Evolutionary conservation across 805 yeast species (phyloP).

Genomic region (Cyberlindnera maritima): DNA sequence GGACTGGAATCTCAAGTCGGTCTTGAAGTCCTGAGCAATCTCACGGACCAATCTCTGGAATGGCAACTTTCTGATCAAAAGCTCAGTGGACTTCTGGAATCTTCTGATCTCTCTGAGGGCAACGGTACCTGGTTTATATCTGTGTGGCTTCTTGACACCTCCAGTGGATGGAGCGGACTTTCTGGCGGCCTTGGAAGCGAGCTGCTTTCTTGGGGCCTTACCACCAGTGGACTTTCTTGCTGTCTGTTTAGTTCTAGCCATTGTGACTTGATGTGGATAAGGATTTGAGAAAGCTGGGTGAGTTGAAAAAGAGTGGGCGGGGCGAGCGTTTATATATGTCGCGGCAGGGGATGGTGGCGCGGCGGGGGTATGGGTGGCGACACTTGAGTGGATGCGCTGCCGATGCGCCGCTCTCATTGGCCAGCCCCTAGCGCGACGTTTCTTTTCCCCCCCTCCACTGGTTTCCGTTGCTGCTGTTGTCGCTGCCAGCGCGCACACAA

Average conservation of each 20-base stretch:
- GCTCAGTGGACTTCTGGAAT: conserved; percentile 95
- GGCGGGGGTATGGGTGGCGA: too few species aligned
- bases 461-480: background rate
- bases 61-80: conserved; percentile 92
- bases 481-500: background rate
- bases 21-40: conserved; percentile 91
- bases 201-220: conserved; percentile 93
- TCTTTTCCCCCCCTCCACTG: background rate
- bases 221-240: conserved; percentile 96
- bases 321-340: conserved; percentile 2
- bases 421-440: background rate
- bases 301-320: background rate
- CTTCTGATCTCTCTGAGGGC: conserved; percentile 97
- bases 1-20: conserved; percentile 94
- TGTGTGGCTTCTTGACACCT: conserved; percentile 93
- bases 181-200: conserved; percentile 92
- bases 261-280: conserved; percentile 36
- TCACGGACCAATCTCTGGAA: conserved; percentile 97
- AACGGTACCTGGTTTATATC: conserved; percentile 97
- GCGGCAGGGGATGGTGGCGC: background rate
- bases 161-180: conserved; percentile 90
- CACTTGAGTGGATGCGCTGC: too few species aligned
- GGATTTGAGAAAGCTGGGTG: conserved; percentile 79
- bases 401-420: conserved; percentile 3
- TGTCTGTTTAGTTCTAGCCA: conserved; percentile 94